Base-by-base conservation (phyloP, 2,329 filamentous ascomycete genomes). In the Phialophora expanda region DNA sequence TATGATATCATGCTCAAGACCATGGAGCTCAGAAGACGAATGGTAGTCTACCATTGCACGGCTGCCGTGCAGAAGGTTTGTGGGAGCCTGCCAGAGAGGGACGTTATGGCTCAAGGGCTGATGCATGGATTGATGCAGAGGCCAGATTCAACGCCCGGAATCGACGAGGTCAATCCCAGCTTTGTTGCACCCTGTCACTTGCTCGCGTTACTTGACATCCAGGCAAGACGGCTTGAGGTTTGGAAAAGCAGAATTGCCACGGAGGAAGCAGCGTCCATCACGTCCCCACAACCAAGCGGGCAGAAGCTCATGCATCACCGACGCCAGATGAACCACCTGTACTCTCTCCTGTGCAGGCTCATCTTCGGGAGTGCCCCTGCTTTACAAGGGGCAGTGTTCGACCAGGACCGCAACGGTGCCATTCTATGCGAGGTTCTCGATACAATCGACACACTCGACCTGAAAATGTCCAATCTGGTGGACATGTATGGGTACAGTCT, bases 1-100 rank as follows among this genome's bases (percentile, higher is more conserved):
- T 69, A 73, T 30, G 71, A 73, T 44, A 72, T 73, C 8, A 55
- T 73, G 9, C 66, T 72, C 59, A 71, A 70, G 46, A 66, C 68
- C 2, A 62, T 71, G 20, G 71, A 72, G 34, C 67, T 73, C 17
- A 60, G 70, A 20, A 65, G 60, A 3, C 63, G 67, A 32, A 24
- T 69, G 9, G 55, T 70, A 11, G 61, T 72, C 7, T 72, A 69
- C 30, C 69, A 66, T 22, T 65, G 64, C 20, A 64, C 68, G 11
- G 65, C 71, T 3, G 32, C 50, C 1, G 61, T 65, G 9, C 12
- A 56, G 38, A 32, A 59, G 62, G 66, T 56, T 17, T 38, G 59
- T 7, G 55, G 58, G 12, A 11, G 26, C 6, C 59, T 55, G n/a
- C 34, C 32, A 46, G 20, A 46, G 6, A 28, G 59, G 3, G 55